A percentile compares a stretch with the other conserved stretches of the same genome.
phyloP scores from a whole-genome alignment of 805 yeast species.

The Starmerella sirachaensis region DNA sequence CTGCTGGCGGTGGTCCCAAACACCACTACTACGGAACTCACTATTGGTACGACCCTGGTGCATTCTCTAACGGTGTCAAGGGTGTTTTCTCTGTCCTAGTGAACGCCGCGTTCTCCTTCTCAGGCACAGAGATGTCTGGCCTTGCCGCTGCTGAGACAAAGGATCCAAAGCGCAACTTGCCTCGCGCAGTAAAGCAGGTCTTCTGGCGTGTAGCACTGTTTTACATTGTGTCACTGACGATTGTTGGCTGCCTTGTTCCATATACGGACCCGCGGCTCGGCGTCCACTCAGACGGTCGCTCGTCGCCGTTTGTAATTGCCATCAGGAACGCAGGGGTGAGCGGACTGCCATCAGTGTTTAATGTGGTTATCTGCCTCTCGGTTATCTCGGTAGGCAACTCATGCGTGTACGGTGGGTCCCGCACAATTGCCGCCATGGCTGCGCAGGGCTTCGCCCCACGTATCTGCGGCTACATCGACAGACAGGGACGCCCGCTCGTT shows the following conservation, averaged over 20 bases:
- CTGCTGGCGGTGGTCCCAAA: slow-evolving; percentile 50
- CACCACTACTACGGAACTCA: slow-evolving; percentile 39
- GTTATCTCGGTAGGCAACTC: slow-evolving; percentile 65
- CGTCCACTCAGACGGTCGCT: slow-evolving; percentile 44
- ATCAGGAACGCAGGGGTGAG: slow-evolving; percentile 52
- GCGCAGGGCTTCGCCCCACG: slow-evolving; percentile 54
- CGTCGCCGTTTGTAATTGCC: slow-evolving; percentile 68
- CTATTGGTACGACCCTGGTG: slow-evolving; percentile 55
- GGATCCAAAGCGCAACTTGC: slow-evolving; percentile 55
- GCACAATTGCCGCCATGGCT: slow-evolving; percentile 57
- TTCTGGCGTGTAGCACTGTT: slow-evolving; percentile 70
- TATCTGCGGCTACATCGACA: slow-evolving; percentile 55
- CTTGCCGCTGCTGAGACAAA: slow-evolving; percentile 67
- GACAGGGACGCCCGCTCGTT: slow-evolving; percentile 64
- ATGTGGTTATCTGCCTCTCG: slow-evolving; percentile 56
- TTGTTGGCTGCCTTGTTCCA: slow-evolving; percentile 64
- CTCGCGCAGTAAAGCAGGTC: slow-evolving; percentile 67
- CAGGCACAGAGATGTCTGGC: slow-evolving; percentile 65
- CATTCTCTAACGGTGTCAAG: slow-evolving; percentile 54
- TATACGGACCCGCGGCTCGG: slow-evolving; percentile 42
- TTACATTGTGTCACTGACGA: slow-evolving; percentile 47
- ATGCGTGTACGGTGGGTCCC: slow-evolving; percentile 56
- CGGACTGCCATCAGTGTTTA: slow-evolving; percentile 58
- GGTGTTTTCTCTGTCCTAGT: slow-evolving; percentile 65
- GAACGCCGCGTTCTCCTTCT: slow-evolving; percentile 65